Conservation (phyloP, 2,329 filamentous ascomycete genomes). For the Cytospora piceae region DNA sequence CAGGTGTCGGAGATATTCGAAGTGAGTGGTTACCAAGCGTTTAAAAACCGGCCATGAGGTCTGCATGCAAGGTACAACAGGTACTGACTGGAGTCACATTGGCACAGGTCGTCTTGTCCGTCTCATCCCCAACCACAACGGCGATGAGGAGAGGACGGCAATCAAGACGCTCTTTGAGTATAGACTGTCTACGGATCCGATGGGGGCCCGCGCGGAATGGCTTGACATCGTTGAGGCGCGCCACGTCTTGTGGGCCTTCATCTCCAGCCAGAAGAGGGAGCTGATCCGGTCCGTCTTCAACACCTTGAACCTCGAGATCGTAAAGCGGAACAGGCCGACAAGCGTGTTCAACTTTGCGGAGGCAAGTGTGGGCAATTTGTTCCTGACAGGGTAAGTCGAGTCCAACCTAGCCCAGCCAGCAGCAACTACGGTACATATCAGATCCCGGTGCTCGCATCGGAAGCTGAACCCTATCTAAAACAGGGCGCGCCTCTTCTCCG, state of each 20-base stretch:
- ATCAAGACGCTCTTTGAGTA: conserved; percentile 88
- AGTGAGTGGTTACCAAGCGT: conserved; percentile 51
- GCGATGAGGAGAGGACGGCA: conserved; percentile 68
- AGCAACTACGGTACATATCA: neutral
- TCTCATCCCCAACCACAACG: conserved; percentile 73
- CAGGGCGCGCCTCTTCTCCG: conserved; percentile 81
- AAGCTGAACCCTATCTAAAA: neutral
- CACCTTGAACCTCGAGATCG: conserved; percentile 74
- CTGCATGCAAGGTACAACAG: neutral
- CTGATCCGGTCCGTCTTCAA: conserved; percentile 79
- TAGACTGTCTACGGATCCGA: conserved; percentile 67
- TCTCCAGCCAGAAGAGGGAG: conserved; percentile 74
- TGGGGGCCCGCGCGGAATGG: conserved; percentile 76
- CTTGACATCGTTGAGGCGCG: conserved; percentile 84
- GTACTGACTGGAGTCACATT: conserved; percentile 11
- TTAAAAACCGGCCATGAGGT: neutral
- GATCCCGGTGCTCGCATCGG: neutral
- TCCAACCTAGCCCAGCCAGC: neutral
- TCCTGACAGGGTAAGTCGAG: conserved; percentile 67
- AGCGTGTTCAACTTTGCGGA: conserved; percentile 78
- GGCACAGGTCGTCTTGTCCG: conserved; percentile 79
- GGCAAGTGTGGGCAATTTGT: conserved; percentile 78
- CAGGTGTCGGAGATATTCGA: conserved; percentile 69
- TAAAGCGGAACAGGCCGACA: conserved; percentile 73
- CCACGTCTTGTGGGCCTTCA: conserved; percentile 73